Percentiles rank a stretch among this genome's conserved stretches.
Conservation (phyloP, 2,329 filamentous ascomycete genomes). For the Penicillium sp. region DNA sequence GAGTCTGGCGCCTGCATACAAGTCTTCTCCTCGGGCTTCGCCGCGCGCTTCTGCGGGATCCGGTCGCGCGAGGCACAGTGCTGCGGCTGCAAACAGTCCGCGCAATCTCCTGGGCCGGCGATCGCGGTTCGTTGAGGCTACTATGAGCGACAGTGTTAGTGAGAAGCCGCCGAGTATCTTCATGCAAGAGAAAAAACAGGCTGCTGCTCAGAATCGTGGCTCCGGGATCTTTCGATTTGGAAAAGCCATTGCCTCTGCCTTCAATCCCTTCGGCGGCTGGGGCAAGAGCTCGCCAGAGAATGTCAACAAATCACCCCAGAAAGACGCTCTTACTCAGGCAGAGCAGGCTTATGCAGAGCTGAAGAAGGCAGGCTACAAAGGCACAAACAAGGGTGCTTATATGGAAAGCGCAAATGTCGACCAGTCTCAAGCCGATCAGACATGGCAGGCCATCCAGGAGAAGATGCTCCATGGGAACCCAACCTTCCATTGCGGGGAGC, state of each 20-base stretch:
- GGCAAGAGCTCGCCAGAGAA: slow-evolving; percentile 43
- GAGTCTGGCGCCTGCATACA: slow-evolving; percentile 2
- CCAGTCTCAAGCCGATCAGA: slow-evolving; percentile 27
- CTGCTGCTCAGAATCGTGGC: slow-evolving; percentile 29
- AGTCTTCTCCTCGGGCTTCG: slow-evolving; percentile 19
- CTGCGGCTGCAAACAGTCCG: slow-evolving; percentile 16
- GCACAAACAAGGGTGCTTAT: slow-evolving; percentile 37
- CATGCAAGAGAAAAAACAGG: slow-evolving; percentile 45
- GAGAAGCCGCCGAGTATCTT: slow-evolving; percentile 68
- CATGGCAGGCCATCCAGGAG: slow-evolving; percentile 34
- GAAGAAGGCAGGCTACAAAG: slow-evolving; percentile 52
- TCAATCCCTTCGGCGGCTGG: slow-evolving; percentile 54
- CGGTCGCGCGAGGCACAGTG: slow-evolving; percentile 17
- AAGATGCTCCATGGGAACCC: slow-evolving; percentile 29
- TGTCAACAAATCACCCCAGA: slow-evolving; percentile 28
- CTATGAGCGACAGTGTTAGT: slow-evolving; percentile 79
- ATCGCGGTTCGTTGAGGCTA: slow-evolving; percentile 73
- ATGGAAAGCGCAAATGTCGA: slow-evolving; percentile 20
- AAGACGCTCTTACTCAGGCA: slow-evolving; percentile 48
- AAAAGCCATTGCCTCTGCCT: slow-evolving; percentile 53
- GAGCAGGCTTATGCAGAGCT: slow-evolving; percentile 55
- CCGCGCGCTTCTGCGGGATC: slow-evolving; percentile 19
- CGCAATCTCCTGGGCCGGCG: slow-evolving; percentile 48
- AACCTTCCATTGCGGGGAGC: slow-evolving; percentile 14
- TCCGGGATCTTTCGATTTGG: slow-evolving; percentile 57